A percentile compares a stretch with the other conserved stretches of the same genome.
phyloP scores from a whole-genome alignment of 306 rosid genomes.

The Canavalia ensiformis region DNA sequence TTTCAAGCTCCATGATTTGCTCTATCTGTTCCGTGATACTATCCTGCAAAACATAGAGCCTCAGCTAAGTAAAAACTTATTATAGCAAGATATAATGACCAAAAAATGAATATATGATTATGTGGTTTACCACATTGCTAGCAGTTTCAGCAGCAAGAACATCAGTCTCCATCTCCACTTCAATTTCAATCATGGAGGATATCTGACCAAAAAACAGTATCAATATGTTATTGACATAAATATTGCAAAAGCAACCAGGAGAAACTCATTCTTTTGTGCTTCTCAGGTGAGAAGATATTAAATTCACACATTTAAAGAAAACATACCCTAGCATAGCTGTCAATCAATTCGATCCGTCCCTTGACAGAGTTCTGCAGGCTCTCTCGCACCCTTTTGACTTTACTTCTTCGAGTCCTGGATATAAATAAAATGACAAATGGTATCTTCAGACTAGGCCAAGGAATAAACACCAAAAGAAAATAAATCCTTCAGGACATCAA shows the following conservation, averaged over 20 bases:
- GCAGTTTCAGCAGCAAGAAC: conserved; percentile 94
- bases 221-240: conserved; percentile 30
- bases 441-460: conserved; percentile 28
- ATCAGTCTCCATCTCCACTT: conserved; percentile 92
- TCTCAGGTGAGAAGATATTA: conserved; percentile 1
- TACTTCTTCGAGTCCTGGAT: conserved; percentile 75
- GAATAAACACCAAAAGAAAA: conserved; percentile 3
- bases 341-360: conserved; percentile 85
- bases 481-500: neutral
- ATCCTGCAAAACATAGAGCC: conserved; percentile 66
- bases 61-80: conserved; percentile 29
- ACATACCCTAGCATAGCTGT: conserved; percentile 90
- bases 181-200: conserved; percentile 96
- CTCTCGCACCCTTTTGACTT: conserved; percentile 84
- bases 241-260: conserved; percentile 26
- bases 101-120: conserved; percentile 27
- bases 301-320: conserved; percentile 40
- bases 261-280: neutral
- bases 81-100: conserved; percentile 38
- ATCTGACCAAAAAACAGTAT: conserved; percentile 59
- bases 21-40: conserved; percentile 85
- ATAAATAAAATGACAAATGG: conserved; percentile 37
- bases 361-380: conserved; percentile 81
- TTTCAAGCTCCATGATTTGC: conserved; percentile 95
- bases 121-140: conserved; percentile 68